These are phyloP conservation scores for Dalbergia cochinchinensis DNA, from an alignment of 306 rosid species.

Conservation along the genomic window DNA sequence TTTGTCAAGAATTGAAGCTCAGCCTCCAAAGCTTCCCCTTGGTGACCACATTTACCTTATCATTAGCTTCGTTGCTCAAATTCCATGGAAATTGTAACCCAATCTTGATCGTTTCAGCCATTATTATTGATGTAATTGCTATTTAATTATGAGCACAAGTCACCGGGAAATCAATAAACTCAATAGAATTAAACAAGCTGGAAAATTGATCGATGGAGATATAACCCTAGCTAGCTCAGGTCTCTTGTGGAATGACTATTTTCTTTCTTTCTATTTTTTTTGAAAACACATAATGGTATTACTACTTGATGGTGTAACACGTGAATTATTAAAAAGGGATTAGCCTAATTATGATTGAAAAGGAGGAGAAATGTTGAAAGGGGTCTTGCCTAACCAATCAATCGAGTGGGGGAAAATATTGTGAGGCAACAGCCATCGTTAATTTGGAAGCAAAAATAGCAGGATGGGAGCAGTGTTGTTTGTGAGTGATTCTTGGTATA, in stretches of 20 bases:
- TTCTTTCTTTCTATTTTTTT: no score
- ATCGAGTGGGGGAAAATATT: background rate
- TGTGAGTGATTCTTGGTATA: no score
- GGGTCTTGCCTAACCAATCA: background rate
- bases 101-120: background rate
- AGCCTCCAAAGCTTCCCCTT: background rate
- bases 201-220: no score
- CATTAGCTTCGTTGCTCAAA: background rate
- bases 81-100: background rate
- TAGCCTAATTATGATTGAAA: no score
- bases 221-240: no score
- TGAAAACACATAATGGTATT: no score
- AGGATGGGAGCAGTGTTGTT: no score
- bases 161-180: no score
- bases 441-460: background rate
- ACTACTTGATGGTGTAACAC: background rate
- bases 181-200: no score
- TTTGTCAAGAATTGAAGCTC: background rate
- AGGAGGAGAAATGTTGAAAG: background rate
- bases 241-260: no score
- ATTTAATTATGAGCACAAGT: no score
- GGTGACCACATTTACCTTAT: background rate
- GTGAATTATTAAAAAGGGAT: background rate
- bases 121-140: no score
- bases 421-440: background rate